Base-by-base conservation (phyloP, 2,329 filamentous ascomycete species). In the Cryphonectria nitschkei region DNA sequence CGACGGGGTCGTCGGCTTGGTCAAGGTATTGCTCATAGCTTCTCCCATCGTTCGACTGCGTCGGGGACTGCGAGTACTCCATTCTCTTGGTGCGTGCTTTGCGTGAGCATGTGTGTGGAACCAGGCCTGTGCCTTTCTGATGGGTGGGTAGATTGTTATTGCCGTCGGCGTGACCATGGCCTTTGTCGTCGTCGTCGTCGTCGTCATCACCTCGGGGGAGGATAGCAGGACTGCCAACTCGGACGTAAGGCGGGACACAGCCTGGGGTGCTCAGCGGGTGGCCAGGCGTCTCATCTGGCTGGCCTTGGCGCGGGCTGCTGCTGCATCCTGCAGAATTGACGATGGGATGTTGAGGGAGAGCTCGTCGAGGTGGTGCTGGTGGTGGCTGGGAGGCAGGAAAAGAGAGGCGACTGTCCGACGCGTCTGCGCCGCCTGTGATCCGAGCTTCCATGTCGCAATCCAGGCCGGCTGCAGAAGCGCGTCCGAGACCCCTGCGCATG, bases 31-130 rank as follows among this genome's bases (percentile, higher is more conserved):
- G 79, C 9, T 84, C 83, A 74, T 89, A 89, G 77, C 88, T 87
- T 52, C 87, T 84, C 63, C 82, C 86, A 61, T 85, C 83, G 74
- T 89, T 89, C 70, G 83, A 80, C 77, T 89, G 87, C 1, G 87
- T 89, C 1, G 85, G 84, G 13, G 86, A 87, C 69, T 85, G 83
- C 14, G 85, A 86, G n/a, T 77, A 79, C 43, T 85, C 81, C 80
- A 83, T 85, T 67, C 79, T 84, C 70, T 74, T 62, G 19, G 11
- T 29, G 56, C 29, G 26, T 14, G 52, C 43, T 26, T 54, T 46
- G 32, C 58, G 64, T 22, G 56, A 54, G 32, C 65, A 56, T 61
- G 67, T 68, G 13, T 41, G 41, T 61, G 39, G 16, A n/a, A n/a
- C 63, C 19, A 46, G 22, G 11, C 14, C 50, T 11, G 34, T n/a